phyloP scores from a whole-genome alignment of 495 filamentous ascomycete genomes.

The Cudoniella acicularis region DNA sequence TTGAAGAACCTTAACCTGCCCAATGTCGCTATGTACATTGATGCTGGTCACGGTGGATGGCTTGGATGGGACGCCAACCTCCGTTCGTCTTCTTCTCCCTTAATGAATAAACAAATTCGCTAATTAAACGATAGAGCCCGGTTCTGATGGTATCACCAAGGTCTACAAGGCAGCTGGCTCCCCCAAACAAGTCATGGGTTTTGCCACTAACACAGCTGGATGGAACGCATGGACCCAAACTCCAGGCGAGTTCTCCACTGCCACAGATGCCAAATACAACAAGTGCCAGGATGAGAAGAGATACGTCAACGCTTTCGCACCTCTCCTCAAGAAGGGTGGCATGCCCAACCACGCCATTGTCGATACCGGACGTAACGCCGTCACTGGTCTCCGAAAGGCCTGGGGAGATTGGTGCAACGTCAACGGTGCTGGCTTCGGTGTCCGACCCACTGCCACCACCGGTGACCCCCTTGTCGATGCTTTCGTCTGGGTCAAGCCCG shows the following conservation, averaged over 20 bases:
- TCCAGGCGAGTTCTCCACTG: conserved; percentile 63
- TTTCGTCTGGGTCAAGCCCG: conserved; percentile 83
- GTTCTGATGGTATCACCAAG: conserved; percentile 60
- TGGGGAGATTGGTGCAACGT: conserved; percentile 88
- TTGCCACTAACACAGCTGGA: conserved; percentile 73
- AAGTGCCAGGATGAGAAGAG: conserved; percentile 65
- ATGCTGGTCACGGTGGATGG: conserved; percentile 80
- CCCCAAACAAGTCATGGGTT: conserved; percentile 63
- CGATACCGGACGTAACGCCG: conserved; percentile 65
- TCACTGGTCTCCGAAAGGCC: conserved; percentile 58
- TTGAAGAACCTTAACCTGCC: conserved; percentile 67
- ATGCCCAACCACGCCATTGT: conserved; percentile 68
- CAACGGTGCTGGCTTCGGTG: conserved; percentile 69
- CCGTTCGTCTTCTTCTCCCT: conserved; percentile 6
- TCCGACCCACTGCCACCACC: conserved; percentile 60
- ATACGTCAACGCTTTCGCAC: conserved; percentile 63
- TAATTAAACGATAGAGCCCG: conserved; percentile 39
- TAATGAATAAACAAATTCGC: neutral
- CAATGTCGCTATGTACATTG: conserved; percentile 79
- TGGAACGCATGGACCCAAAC: conserved; percentile 59
- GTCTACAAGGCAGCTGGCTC: conserved; percentile 62
- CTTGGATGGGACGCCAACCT: conserved; percentile 79
- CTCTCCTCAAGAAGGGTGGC: conserved; percentile 54
- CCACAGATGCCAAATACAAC: conserved; percentile 52
- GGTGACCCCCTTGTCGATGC: conserved; percentile 62